Evolutionary conservation across 2,329 filamentous ascomycete species (phyloP), one percentile per base, ranked within the genome.

Genomic region (Juglanconis oblonga): DNA sequence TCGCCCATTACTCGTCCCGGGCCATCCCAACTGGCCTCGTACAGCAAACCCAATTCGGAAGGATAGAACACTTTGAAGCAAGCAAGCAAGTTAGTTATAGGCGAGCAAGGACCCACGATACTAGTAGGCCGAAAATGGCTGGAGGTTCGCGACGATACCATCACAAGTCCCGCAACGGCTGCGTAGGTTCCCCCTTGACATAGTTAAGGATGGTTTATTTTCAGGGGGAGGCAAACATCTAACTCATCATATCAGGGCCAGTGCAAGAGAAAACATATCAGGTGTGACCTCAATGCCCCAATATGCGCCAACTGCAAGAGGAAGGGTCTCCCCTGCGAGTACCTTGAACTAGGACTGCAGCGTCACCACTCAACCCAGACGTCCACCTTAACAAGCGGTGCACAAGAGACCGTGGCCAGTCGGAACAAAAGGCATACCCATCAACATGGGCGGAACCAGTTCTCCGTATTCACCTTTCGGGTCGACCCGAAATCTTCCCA

Each of bases 221-320:
- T 24, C 24, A 24, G 24, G 24, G 24, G 24, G 24, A 24, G 24
- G 24, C 24, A 24, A 24, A 24, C 24, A 24, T 24, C 24, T 24
- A 24, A 24, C 24, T 24, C 24, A 24, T 24, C 24, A 24, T 24
- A 24, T 24, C 24, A 24, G 24, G 24, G 53, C 13, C 53, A 55
- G 42, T 55, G 53, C 42, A 55, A 55, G 53, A 47, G n/a, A 45
- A 29, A 36, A 32, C 53, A 55, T n/a, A 55, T 55, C 42, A 55
- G 42, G 53, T 55, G 53, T 36, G 40, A 55, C 33, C 53, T 55
- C 31, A 17, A 35, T n/a, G 53, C 38, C 38, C 53, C 53, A 31
- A 48, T 55, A 24, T 55, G 53, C 36, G 24, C 38, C n/a, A 55
- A 55, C 40, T 55, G 53, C 53, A 47, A 55, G 38, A 55, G 33